phyloP scores from a whole-genome alignment of 2,329 filamentous ascomycete species.

The Hypoxylon sp. region DNA sequence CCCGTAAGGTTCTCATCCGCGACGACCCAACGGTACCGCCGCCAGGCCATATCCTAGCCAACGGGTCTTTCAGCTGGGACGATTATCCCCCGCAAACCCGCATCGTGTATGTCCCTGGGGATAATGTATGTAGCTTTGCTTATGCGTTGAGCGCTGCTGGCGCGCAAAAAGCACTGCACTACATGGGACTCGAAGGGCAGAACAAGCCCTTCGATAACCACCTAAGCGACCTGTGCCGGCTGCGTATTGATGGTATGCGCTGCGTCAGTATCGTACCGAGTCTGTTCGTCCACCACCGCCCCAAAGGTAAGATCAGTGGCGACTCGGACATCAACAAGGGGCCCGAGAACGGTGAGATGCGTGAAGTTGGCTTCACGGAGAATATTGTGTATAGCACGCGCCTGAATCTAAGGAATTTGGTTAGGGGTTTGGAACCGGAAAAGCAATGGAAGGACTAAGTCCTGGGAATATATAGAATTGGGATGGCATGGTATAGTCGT shows the following conservation, averaged over 20 bases:
- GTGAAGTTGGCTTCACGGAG: constrained; percentile 52
- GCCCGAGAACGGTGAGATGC: constrained; percentile 39
- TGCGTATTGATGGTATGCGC: constrained; percentile 47
- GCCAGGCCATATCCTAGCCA: constrained; percentile 45
- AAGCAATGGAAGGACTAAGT: constrained; percentile 44
- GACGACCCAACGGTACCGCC: constrained; percentile 50
- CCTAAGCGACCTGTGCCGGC: constrained; percentile 55
- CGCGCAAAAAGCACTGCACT: constrained; percentile 53
- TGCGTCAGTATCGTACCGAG: constrained; percentile 55
- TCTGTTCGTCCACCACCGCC: constrained; percentile 54
- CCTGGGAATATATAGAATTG: background rate
- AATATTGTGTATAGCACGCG: constrained; percentile 53
- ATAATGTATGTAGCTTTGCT: constrained; percentile 57
- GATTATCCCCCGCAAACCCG: constrained; percentile 52
- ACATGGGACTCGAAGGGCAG: constrained; percentile 54
- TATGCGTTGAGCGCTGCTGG: constrained; percentile 54
- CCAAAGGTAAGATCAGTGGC: constrained; percentile 47
- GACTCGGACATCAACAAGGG: constrained; percentile 53
- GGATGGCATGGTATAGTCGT: constrained; percentile 8
- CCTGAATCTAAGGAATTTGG: constrained; percentile 51
- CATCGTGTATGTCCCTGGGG: constrained; percentile 54
- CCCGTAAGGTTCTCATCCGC: constrained; percentile 42
- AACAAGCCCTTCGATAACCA: constrained; percentile 54
- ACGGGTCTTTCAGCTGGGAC: constrained; percentile 47
- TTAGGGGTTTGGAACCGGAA: constrained; percentile 47